These are phyloP conservation scores for Lactifluus hygrophoroides DNA, from an alignment of 768 basidiomycete genomes.

Conservation along the genomic window DNA sequence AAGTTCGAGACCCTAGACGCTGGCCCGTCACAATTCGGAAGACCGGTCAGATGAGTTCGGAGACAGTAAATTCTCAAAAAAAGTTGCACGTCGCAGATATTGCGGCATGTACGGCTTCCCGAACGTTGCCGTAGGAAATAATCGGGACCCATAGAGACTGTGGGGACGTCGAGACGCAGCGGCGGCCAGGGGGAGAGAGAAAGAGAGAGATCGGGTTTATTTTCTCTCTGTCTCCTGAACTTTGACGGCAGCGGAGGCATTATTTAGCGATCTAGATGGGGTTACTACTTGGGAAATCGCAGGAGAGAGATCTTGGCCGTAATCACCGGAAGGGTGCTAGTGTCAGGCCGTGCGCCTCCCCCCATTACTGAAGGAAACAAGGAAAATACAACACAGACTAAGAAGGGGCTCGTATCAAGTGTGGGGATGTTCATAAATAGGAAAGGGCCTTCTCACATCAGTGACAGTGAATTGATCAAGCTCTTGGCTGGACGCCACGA, in stretches of 20 bases:
- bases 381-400: constrained; percentile 15
- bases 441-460: not conserved
- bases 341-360: constrained; percentile 67
- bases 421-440: not conserved
- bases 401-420: constrained; percentile 5
- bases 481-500: no score
- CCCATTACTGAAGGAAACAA: constrained; percentile 14
- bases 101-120: constrained; percentile 2
- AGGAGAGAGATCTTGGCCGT: not conserved
- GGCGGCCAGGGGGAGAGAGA: no score
- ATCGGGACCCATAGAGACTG: constrained; percentile 5
- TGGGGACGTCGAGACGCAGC: no score
- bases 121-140: constrained; percentile 5
- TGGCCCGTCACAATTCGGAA: constrained; percentile 3
- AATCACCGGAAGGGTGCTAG: constrained; percentile 65
- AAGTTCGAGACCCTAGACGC: constrained; percentile 8
- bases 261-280: constrained; percentile 3
- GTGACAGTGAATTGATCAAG: not conserved
- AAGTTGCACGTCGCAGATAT: not conserved
- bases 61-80: not conserved
- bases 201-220: no score
- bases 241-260: constrained; percentile 3
- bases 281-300: no score
- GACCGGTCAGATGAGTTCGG: constrained; percentile 13
- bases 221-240: not conserved